Evolutionary conservation across 2,329 filamentous ascomycete genomes (phyloP), one percentile per base, ranked within the genome.

Genomic region (Fusarium sarcochroum): DNA sequence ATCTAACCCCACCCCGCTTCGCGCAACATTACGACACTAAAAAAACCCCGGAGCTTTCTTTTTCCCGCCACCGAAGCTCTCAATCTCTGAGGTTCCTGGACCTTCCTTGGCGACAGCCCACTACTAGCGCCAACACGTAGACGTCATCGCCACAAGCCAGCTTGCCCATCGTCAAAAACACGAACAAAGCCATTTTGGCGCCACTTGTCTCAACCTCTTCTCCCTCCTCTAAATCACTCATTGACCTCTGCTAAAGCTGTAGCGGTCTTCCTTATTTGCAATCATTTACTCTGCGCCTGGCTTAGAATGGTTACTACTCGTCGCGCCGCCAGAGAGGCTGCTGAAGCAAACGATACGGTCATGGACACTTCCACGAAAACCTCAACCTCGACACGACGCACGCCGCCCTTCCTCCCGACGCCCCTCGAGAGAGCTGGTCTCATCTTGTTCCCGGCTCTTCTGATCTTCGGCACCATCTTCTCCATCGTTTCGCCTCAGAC

Each of bases 391-490:
- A 73, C 74, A 23, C 74, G 69, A 40, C 83, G 84, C 65, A 83
- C 78, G 72, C 79, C 82, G 41, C 90, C 92, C 4, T 89, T 87
- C 79, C 83, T 93, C 4, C 92, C 92, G 6, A 93, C 92, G 3
- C 84, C 86, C 10, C 83, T 90, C 74, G 92, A 97, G 76, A 80
- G 85, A 23, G 73, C 87, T 57, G 82, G 90, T 21, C 86, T 97
- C 30, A 78, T 83, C 4, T 71, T 93, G 63, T 98, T 97, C 81
- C 95, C 95, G 6, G 73, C 83, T 25, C 90, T 94, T 8, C 89
- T 99, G 59, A 68, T 93, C 56, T 87, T 97, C 70, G 96, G 96
- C 69, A 92, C 93, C 27, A 75, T 97, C 70, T 98, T 93, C 85
- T 91, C 91, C 45, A 81, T 89, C 35, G 80, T 98, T 52, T 94